Evolutionary conservation across 805 yeast species (phyloP), one percentile per base, ranked within the genome.

Genomic region (Wickerhamomyces queroliae): DNA sequence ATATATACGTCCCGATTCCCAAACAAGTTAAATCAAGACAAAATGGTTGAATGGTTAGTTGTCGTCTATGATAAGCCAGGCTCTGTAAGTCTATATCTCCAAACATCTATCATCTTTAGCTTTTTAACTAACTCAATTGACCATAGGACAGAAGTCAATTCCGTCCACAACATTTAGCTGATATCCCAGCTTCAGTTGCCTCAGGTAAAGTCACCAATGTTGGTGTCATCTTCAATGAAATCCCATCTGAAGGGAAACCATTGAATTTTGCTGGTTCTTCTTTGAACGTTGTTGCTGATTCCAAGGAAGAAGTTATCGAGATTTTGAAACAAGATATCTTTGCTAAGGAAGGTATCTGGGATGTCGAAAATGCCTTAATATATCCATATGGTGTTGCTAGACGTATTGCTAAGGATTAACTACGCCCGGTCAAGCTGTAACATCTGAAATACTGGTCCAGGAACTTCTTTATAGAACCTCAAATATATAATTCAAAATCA

Each of bases 301-400:
- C 78, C 36, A 76, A 69, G 52, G 82, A 82, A 45, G 83, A 83
- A 46, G 79, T 82, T 10, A 45, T 81, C 33, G 84, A 78, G 31
- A 63, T 82, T 40, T 69, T 86, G 58, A 74, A 78, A 52, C 51
- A 64, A 36, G 95, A 86, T 55, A 58, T 78, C 26, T 86, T 79
- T 58, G 73, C 74, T 48, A 69, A 67, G 48, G 67, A 69, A 26
- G 90, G 88, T 2, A 72, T 86, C 43, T 86, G 95, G 95, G 95
- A 86, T 56, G 55, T 83, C 44, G 76, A 76, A 28, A 71, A 68
- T 39, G 80, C 74, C 16, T 53, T 79, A 46, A 74, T 82, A 29
- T 70, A 74, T 52, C 88, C 88, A 34, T 58, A 55, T 38, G 70
- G 68, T 16, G 61, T 70, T 49, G 75, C 74, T 35, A 68, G 63